Conservation (phyloP, 805 yeast genomes). For the Candida pseudofarinosa region DNA sequence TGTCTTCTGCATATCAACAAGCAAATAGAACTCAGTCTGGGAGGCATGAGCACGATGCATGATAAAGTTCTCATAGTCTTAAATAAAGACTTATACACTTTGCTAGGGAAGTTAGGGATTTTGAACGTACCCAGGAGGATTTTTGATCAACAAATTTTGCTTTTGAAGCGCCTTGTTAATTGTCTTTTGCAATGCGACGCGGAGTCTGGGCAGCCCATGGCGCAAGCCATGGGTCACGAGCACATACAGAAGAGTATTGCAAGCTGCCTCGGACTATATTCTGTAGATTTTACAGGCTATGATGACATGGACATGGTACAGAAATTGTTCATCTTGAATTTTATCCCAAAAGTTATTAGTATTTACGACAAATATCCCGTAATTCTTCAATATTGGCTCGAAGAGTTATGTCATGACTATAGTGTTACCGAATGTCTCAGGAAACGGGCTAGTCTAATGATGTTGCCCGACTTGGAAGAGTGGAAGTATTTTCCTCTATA, state of each 20-base stretch:
- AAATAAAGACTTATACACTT: not conserved
- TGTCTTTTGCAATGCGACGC: slow-evolving; percentile 4
- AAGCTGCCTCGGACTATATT: slow-evolving; percentile 7
- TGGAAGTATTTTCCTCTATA: slow-evolving; percentile 16
- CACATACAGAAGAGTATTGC: slow-evolving; percentile 1
- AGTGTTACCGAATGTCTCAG: slow-evolving; percentile 9
- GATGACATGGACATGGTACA: slow-evolving; percentile 6
- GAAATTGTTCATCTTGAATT: slow-evolving; percentile 5
- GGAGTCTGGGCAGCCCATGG: not conserved
- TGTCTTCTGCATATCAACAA: slow-evolving; percentile 1
- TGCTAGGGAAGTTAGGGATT: not conserved
- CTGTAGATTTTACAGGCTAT: slow-evolving; percentile 4
- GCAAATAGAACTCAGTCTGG: slow-evolving; percentile 1
- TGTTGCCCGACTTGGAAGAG: not conserved
- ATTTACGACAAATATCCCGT: slow-evolving; percentile 8
- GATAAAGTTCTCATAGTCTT: not conserved
- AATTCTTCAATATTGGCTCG: slow-evolving; percentile 8
- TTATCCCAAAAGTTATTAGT: slow-evolving; percentile 6
- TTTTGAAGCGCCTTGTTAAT: slow-evolving; percentile 9
- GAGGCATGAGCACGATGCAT: not conserved
- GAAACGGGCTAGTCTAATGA: not conserved
- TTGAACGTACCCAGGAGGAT: slow-evolving; percentile 1
- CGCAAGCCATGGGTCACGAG: not conserved
- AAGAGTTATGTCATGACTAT: slow-evolving; percentile 8
- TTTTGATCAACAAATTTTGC: slow-evolving; percentile 10